Evolutionary conservation across 306 rosid species (phyloP).

Genomic region (Begonia fuchsioides): DNA sequence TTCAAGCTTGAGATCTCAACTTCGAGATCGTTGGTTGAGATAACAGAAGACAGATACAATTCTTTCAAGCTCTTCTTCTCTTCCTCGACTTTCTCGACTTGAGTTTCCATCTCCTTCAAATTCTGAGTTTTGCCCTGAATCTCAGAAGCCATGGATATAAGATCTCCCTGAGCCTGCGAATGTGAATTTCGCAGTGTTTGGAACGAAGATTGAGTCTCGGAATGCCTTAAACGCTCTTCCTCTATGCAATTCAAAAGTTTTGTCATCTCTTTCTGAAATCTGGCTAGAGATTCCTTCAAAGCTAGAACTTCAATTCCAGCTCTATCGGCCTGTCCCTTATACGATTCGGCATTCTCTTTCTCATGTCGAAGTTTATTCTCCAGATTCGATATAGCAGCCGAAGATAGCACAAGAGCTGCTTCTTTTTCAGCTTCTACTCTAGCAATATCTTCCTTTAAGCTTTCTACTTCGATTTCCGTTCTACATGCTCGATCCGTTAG

Average conservation of each 20-base stretch:
- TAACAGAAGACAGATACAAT: slow-evolving; percentile 54
- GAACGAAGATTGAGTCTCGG: slow-evolving; percentile 93
- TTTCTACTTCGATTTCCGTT: slow-evolving; percentile 49
- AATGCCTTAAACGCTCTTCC: slow-evolving; percentile 62
- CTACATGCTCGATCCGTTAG: slow-evolving; percentile 45
- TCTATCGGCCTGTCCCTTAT: slow-evolving; percentile 37
- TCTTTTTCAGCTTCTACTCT: slow-evolving; percentile 66
- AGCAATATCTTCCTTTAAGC: slow-evolving; percentile 50
- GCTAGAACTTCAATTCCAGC: slow-evolving; percentile 45
- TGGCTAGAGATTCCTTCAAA: slow-evolving; percentile 41
- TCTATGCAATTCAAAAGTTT: slow-evolving; percentile 67
- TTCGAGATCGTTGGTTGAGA: slow-evolving; percentile 49
- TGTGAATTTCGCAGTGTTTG: slow-evolving; percentile 84
- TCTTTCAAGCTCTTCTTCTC: slow-evolving; percentile 60
- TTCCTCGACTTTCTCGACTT: slow-evolving; percentile 36
- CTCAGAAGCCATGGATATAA: slow-evolving; percentile 57
- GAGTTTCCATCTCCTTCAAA: slow-evolving; percentile 42
- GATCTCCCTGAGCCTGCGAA: slow-evolving; percentile 79
- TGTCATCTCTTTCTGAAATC: slow-evolving; percentile 50
- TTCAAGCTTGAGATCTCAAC: slow-evolving; percentile 49
- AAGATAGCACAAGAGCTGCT: slow-evolving; percentile 36
- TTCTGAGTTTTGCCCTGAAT: slow-evolving; percentile 37
- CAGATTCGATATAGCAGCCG: slow-evolving; percentile 37
- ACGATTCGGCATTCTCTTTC: slow-evolving; percentile 39
- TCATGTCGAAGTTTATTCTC: slow-evolving; percentile 41